Base-by-base conservation (phyloP, 768 basidiomycete species). In the Peribolospora baueri region DNA sequence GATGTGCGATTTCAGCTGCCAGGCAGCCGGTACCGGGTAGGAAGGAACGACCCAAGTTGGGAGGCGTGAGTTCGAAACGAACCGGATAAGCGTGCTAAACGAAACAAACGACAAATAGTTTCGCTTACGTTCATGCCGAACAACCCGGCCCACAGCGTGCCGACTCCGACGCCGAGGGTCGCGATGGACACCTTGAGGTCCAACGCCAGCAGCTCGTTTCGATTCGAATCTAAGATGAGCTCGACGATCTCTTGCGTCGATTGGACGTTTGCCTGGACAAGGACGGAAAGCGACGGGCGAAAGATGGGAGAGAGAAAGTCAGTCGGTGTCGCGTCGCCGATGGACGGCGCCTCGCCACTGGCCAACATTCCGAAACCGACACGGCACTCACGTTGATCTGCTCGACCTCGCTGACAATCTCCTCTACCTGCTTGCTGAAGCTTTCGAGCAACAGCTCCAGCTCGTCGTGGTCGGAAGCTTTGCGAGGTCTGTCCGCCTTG, bases 181-280 rank as follows among this genome's bases (percentile, higher is more conserved):
- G 77, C 76, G 56, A 97, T 95, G n/a, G 87, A 90, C 9, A 81
- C 84, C 73, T 88, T 81, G 46, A 97, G 73, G 68, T 95, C 90
- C 42, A 97, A 75, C 49, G 85, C 84, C 25, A 97, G 73, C 11
- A 97, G 72, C 4, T 82, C 77, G 62, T 97, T 97, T 50, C 91
- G 81, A 70, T 93, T 93, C 50, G 88, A 83, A 67, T 97, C 91
- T 46, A 97, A 73, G 63, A 95, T 87, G 57, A 97, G 74, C 67
- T 97, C 91, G 2, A 91, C 85, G 53, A 97, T 95, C 69, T 97
- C 91, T 71, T 95, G 91, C 0, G 91, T 97, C 9, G 88, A 87
- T 68, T 88, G 83, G 45, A 97, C 84, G 65, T 97, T 95, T 54
- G 74, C 77, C 86, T 86, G 59, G 49, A 56, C 53, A 9, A n/a